phyloP scores from a whole-genome alignment of 768 basidiomycete genomes.

The Rhizopogon rudus region DNA sequence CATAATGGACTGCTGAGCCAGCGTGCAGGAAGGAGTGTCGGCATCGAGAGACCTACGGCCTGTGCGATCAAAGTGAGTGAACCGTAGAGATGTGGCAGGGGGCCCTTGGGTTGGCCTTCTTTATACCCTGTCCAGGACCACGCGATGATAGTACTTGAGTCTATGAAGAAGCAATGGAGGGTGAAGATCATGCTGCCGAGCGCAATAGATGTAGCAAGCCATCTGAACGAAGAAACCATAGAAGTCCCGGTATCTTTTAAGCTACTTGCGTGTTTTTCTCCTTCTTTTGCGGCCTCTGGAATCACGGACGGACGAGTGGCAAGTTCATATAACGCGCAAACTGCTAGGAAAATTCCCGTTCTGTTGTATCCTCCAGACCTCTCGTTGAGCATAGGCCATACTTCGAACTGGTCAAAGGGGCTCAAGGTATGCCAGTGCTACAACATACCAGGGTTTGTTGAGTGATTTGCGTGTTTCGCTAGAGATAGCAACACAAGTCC shows the following conservation, averaged over 20 bases:
- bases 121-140: slow-evolving; percentile 92
- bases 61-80: slow-evolving; percentile 62
- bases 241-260: background rate
- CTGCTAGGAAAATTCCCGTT: slow-evolving; percentile 53
- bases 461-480: slow-evolving; percentile 73
- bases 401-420: slow-evolving; percentile 28
- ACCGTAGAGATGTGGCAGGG: slow-evolving; percentile 68
- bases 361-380: slow-evolving; percentile 68
- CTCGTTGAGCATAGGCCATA: slow-evolving; percentile 75
- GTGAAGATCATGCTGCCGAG: slow-evolving; percentile 68
- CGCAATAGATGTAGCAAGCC: slow-evolving; percentile 44
- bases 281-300: slow-evolving; percentile 8
- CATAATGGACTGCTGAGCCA: slow-evolving; percentile 42
- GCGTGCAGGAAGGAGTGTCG: slow-evolving; percentile 25
- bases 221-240: slow-evolving; percentile 12
- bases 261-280: background rate
- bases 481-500: slow-evolving; percentile 66
- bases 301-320: slow-evolving; percentile 34
- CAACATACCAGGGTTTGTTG: slow-evolving; percentile 68
- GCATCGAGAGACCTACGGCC: slow-evolving; percentile 47
- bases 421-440: background rate
- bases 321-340: slow-evolving; percentile 54
- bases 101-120: slow-evolving; percentile 54
- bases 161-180: slow-evolving; percentile 67
- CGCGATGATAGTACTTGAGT: slow-evolving; percentile 72